phyloP scores from a whole-genome alignment of 805 yeast genomes.

The Naumovozyma castellii region DNA sequence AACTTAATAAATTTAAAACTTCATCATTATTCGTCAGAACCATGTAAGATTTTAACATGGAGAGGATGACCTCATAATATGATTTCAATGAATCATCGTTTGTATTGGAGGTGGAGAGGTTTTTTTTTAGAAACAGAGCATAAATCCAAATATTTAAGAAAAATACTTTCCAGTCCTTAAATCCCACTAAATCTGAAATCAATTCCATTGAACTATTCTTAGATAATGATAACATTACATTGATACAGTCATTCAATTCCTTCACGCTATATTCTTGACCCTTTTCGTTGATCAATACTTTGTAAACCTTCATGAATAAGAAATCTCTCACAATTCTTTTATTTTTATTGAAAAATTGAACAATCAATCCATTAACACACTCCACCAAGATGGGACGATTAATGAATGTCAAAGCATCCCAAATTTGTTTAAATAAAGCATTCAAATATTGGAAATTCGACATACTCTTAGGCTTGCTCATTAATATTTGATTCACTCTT shows the following conservation, averaged over 20 bases:
- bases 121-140: slow-evolving; percentile 28
- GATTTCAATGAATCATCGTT: slow-evolving; percentile 5
- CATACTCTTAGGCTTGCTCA: slow-evolving; percentile 50
- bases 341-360: slow-evolving; percentile 43
- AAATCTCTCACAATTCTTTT: slow-evolving; percentile 47
- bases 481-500: slow-evolving; percentile 54
- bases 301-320: slow-evolving; percentile 43
- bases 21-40: slow-evolving; percentile 21
- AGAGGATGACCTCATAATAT: slow-evolving; percentile 27
- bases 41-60: slow-evolving; percentile 29
- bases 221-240: slow-evolving; percentile 55
- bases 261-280: slow-evolving; percentile 36
- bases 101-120: slow-evolving; percentile 9
- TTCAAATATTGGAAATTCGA: slow-evolving; percentile 43
- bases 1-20: slow-evolving; percentile 19
- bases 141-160: slow-evolving; percentile 32
- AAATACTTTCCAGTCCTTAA: slow-evolving; percentile 15
- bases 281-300: slow-evolving; percentile 26
- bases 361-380: slow-evolving; percentile 46
- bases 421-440: slow-evolving; percentile 55
- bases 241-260: slow-evolving; percentile 50
- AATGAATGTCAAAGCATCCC: slow-evolving; percentile 45
- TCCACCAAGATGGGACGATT: slow-evolving; percentile 54
- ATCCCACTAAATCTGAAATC: slow-evolving; percentile 23
- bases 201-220: slow-evolving; percentile 35